Conservation (phyloP, 305 asterid species). For the Fraxinus greggii region DNA sequence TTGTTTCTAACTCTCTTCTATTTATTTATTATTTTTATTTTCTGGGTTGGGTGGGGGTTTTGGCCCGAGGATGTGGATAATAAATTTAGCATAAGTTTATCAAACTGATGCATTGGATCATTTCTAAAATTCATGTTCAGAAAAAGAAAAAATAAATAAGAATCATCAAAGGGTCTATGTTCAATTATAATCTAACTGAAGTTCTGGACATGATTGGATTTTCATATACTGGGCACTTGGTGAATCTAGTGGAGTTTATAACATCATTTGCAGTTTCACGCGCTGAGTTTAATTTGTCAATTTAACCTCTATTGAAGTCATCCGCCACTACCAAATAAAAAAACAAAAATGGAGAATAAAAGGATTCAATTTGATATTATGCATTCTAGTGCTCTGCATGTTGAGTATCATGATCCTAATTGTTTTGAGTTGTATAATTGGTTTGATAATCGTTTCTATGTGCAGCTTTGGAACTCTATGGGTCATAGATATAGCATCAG, state of each 20-base stretch:
- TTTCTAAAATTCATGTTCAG: neutral
- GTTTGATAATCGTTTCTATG: conserved; percentile 22
- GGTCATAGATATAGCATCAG: conserved; percentile 67
- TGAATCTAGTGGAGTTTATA: neutral
- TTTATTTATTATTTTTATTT: neutral
- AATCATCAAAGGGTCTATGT: neutral
- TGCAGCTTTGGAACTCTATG: conserved; percentile 82
- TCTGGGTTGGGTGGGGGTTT: neutral
- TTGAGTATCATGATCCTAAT: conserved; percentile 6
- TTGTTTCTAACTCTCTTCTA: neutral
- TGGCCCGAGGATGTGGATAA: neutral
- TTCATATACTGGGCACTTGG: neutral
- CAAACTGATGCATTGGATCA: neutral
- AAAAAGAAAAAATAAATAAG: neutral
- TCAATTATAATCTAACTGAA: neutral
- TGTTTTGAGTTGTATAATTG: conserved; percentile 13
- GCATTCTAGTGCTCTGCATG: conserved; percentile 13
- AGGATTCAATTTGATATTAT: neutral
- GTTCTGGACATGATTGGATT: neutral
- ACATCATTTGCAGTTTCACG: neutral
- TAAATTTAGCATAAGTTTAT: neutral
- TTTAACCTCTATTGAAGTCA: neutral
- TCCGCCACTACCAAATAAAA: neutral
- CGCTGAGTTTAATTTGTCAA: neutral
- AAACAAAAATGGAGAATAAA: neutral